These are phyloP conservation scores for Tirmania nivea DNA, from an alignment of 495 filamentous ascomycete genomes.

Conservation along the genomic window DNA sequence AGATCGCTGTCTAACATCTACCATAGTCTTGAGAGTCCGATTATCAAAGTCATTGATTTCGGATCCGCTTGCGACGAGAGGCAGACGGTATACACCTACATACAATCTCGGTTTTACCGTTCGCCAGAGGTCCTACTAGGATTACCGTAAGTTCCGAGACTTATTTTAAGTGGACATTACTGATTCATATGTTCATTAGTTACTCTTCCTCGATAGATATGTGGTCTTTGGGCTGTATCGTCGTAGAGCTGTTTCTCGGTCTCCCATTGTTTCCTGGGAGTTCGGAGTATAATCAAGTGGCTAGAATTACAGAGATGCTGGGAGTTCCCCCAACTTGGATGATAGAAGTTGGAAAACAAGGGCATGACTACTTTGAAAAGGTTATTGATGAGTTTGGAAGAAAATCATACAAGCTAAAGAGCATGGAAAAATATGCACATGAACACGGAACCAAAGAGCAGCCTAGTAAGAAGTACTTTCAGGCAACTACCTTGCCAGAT, in stretches of 20 bases:
- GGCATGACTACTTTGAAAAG: conserved; percentile 95
- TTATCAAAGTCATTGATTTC: conserved; percentile 99
- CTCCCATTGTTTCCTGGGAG: conserved; percentile 91
- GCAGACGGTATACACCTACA: conserved; percentile 98
- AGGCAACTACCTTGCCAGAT: conserved; percentile 75
- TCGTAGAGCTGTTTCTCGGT: conserved; percentile 92
- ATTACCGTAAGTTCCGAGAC: conserved; percentile 37
- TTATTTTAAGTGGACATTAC: too few species aligned
- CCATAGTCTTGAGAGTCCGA: conserved; percentile 73
- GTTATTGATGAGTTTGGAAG: conserved; percentile 66
- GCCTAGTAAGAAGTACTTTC: conserved; percentile 99
- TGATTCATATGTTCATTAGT: conserved; percentile 20
- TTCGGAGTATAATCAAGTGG: conserved; percentile 97
- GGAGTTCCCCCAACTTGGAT: conserved; percentile 95
- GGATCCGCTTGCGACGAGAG: conserved; percentile 96
- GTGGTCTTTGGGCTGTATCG: conserved; percentile 98
- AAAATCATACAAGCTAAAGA: conserved; percentile 77
- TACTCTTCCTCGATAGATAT: conserved; percentile 99
- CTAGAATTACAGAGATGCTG: conserved; percentile 94
- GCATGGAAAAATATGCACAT: conserved; percentile 87
- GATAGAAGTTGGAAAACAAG: conserved; percentile 97
- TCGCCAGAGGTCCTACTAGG: conserved; percentile 92
- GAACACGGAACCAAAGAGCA: conserved; percentile 95
- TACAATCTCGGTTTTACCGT: conserved; percentile 94
- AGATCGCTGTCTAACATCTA: conserved; percentile 3